Evolutionary conservation across 75 land plant species (phyloP), one percentile per base, ranked within the genome.

Genomic region (Pinus taeda): DNA sequence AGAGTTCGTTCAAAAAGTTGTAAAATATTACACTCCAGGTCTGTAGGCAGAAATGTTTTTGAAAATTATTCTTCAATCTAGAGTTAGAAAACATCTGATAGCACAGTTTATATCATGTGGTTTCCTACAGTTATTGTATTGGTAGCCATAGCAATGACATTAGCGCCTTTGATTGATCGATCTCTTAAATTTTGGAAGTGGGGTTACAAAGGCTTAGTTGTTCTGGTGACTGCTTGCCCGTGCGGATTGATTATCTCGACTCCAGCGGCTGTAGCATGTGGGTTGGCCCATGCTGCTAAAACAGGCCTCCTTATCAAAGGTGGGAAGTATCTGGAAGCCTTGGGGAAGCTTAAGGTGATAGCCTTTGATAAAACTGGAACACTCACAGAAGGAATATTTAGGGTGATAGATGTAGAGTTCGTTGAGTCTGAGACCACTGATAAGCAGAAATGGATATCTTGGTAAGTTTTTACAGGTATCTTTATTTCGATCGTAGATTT

Each of bases 331-430:
- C 85, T 96, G 66, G 99, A 96, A 83, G 66, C 73, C 53, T 79
- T 96, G 63, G 87, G 91, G 0, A 86, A 80, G 42, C 74, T 90
- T 3, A 96, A 88, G 79, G 84, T 82, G 1, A 71, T 90, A 71
- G 99, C 99, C 3, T 85, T 96, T 62, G 99, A 96, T 74, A 96
- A 96, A 79, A 96, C 99, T 0, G 99, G 99, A 12, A 96, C 99
- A 1, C 82, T 96, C 26, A 92, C 99, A 11, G 87, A 84, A 66
- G 99, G 99, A 8, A 88, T 86, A 56, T 96, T 96, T 70, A 45
- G 82, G 0, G 88, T 96, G 20, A 73, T 83, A 1, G 88, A 92
- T 39, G 77, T 92, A 24, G 12, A 73, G 58, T 55, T 73, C 26
- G 26, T 26, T 42, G 74, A 73, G 15, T 39, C 71, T 18, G n/a